phyloP scores from a whole-genome alignment of 768 basidiomycete genomes.

The Clitopilus hobsonii region DNA sequence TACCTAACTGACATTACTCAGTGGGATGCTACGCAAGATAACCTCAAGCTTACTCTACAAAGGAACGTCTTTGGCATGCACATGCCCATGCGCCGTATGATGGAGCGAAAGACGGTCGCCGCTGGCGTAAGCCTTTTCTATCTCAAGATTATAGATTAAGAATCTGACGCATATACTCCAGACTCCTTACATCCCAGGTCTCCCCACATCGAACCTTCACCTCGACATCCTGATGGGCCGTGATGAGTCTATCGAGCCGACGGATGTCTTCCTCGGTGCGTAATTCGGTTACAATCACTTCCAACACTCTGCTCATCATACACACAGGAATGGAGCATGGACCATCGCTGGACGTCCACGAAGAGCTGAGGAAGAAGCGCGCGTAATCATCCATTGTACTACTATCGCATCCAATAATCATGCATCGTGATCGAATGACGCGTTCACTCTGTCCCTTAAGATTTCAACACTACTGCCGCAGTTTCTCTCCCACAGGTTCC shows the following conservation, averaged over 20 bases:
- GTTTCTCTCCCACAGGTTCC: background rate
- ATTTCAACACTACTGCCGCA: background rate
- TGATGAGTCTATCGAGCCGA: constrained; percentile 76
- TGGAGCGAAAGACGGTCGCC: constrained; percentile 89
- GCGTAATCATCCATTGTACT: background rate
- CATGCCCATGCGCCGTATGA: constrained; percentile 82
- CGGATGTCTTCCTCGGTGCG: constrained; percentile 78
- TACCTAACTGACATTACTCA: constrained; percentile 23
- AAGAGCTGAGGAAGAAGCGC: constrained; percentile 61
- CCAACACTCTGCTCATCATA: constrained; percentile 1
- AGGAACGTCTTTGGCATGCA: constrained; percentile 84
- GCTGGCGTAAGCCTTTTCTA: constrained; percentile 25
- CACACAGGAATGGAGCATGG: constrained; percentile 50
- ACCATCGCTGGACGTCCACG: constrained; percentile 51
- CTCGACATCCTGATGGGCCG: constrained; percentile 92
- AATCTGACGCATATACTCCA: constrained; percentile 27
- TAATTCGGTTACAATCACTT: constrained; percentile 3
- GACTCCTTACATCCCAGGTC: constrained; percentile 63
- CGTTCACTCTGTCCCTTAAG: background rate
- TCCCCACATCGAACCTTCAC: constrained; percentile 72
- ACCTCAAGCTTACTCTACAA: constrained; percentile 77
- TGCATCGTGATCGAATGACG: background rate
- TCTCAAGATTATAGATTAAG: too few species aligned
- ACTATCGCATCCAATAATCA: background rate
- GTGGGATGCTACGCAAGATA: constrained; percentile 96